Conservation (phyloP, 148 eudicot genomes). For the Heliosperma pusillum region DNA sequence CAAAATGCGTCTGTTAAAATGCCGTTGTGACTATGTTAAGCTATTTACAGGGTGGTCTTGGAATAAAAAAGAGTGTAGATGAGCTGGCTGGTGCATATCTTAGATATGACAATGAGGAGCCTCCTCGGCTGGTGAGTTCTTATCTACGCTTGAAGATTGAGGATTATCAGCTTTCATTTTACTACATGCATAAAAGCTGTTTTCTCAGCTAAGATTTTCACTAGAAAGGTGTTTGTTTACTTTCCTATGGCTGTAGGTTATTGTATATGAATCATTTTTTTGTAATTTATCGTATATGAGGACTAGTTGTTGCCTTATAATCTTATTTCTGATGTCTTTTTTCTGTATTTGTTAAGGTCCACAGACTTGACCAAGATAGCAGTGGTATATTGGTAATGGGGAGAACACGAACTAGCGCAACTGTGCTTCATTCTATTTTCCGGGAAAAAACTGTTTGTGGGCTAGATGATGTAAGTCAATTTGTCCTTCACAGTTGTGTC, state of each 20-base stretch:
- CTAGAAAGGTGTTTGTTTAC: not conserved
- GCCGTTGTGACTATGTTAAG: not conserved
- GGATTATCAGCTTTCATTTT: not conserved
- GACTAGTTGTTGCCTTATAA: not conserved
- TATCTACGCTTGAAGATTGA: not conserved
- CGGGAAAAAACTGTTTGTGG: slow-evolving; percentile 85
- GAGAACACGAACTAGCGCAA: slow-evolving; percentile 76
- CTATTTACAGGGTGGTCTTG: slow-evolving; percentile 68
- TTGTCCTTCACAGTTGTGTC: not conserved
- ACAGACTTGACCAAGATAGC: slow-evolving; percentile 95
- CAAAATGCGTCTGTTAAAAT: not conserved
- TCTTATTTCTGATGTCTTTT: slow-evolving; percentile 18
- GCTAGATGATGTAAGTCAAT: slow-evolving; percentile 53
- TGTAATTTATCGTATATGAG: too few species aligned
- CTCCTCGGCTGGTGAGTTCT: slow-evolving; percentile 82
- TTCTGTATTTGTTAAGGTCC: slow-evolving; percentile 55
- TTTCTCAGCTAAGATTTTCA: not conserved
- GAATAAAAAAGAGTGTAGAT: slow-evolving; percentile 83
- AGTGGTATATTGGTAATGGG: slow-evolving; percentile 98
- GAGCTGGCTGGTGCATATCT: slow-evolving; percentile 74
- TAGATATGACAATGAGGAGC: slow-evolving; percentile 56
- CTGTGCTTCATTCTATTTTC: slow-evolving; percentile 80
- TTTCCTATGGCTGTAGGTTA: too few species aligned
- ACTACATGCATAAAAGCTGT: not conserved
- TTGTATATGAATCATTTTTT: too few species aligned